A percentile compares a stretch with the other conserved stretches of the same genome.
These are phyloP conservation scores for Pichia pseudocactophila DNA, from an alignment of 805 yeast species.

Conservation along the genomic window DNA sequence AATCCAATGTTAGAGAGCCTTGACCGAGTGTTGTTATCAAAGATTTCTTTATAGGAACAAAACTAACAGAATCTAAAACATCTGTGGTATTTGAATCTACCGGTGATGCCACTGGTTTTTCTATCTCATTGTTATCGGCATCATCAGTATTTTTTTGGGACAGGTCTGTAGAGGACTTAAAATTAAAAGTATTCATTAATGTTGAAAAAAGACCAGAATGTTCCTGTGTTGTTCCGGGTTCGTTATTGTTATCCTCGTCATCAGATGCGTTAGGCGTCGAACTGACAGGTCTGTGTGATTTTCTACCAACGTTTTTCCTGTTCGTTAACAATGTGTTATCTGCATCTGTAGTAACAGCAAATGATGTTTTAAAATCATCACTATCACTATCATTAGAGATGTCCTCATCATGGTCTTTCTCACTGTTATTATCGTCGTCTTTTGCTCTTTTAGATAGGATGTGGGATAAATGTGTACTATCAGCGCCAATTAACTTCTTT, in stretches of 20 bases:
- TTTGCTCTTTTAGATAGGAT: background rate
- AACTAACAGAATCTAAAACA: conserved; percentile 30
- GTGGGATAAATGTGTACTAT: background rate
- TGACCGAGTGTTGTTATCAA: conserved; percentile 40
- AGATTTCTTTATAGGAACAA: conserved; percentile 39
- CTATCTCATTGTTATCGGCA: background rate
- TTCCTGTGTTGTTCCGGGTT: background rate
- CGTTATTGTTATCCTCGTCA: background rate
- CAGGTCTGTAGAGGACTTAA: conserved; percentile 18
- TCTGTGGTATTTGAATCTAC: conserved; percentile 1
- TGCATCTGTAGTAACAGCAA: background rate
- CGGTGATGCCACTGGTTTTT: conserved; percentile 10
- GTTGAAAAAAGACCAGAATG: conserved; percentile 21
- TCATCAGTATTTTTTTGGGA: background rate
- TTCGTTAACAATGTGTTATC: background rate
- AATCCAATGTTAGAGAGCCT: conserved; percentile 35
- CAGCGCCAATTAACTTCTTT: conserved; percentile 7
- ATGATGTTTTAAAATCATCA: no score
- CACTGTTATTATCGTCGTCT: background rate
- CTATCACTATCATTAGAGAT: background rate
- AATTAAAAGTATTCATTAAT: conserved; percentile 21
- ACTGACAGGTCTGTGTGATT: background rate
- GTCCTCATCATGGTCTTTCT: background rate
- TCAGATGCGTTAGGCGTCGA: conserved; percentile 6
- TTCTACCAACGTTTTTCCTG: no score